phyloP scores from a whole-genome alignment of 2,329 filamentous ascomycete genomes.

The Lachnellula cervina region DNA sequence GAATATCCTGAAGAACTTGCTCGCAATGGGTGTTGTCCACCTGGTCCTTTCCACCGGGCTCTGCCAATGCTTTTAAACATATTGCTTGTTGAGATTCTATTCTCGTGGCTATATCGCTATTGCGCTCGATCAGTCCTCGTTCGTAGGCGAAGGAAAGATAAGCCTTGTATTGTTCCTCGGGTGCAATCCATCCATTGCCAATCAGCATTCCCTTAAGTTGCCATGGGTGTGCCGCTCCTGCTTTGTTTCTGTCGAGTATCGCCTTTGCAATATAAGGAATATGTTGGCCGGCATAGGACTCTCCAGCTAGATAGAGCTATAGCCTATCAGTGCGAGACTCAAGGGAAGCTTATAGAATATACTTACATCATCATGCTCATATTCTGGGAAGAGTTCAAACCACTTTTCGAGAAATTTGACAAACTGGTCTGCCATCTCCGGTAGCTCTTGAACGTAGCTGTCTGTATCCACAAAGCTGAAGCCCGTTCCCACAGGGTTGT shows the following conservation, averaged over 20 bases:
- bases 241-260: conserved; percentile 81
- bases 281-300: conserved; percentile 95
- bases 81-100: conserved; percentile 65
- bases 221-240: conserved; percentile 55
- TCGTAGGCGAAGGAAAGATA: conserved; percentile 81
- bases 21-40: conserved; percentile 74
- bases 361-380: conserved; percentile 84
- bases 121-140: conserved; percentile 65
- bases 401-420: conserved; percentile 85
- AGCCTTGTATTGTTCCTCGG: conserved; percentile 80
- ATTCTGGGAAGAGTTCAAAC: conserved; percentile 86
- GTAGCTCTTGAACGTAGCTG: conserved; percentile 77
- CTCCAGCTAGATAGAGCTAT: conserved; percentile 88
- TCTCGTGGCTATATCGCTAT: conserved; percentile 56
- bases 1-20: conserved; percentile 65
- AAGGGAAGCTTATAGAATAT: neutral
- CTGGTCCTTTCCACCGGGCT: conserved; percentile 51
- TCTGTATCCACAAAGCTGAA: conserved; percentile 94
- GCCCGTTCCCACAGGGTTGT: conserved; percentile 93
- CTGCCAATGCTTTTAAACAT: conserved; percentile 59
- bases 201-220: conserved; percentile 81
- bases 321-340: conserved; percentile 19
- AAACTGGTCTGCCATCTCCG: conserved; percentile 87
- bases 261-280: conserved; percentile 95
- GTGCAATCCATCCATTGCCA: conserved; percentile 96